Base-by-base conservation (phyloP, 78 protist genomes). In the Capsaspora owczarzaki region DNA sequence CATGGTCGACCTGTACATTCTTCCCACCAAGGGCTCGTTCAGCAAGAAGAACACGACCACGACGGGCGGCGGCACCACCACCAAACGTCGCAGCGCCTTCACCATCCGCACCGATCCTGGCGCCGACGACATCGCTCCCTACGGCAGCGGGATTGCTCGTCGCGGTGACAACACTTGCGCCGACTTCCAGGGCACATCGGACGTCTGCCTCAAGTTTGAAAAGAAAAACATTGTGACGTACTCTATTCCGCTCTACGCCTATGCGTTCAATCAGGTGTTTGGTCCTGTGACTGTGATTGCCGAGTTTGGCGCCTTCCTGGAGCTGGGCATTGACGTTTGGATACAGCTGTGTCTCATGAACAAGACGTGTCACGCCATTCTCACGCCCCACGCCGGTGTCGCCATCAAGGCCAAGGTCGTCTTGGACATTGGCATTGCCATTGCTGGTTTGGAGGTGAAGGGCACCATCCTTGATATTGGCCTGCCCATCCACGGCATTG, bases 401-500 rank as follows among this genome's bases (percentile, higher is more conserved):
- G 4, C 66, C 29, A 56, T 56, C 66, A 56, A 4, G 8, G 66
- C 66, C 33, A 25, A 16, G 20, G 66, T 29, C 33, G 2, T 25
- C n/a, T 2, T 56, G 33, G 66, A 56, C 14, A 56, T 56, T 12
- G 66, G 66, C 8, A 56, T 56, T 56, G 66, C 66, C 10, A 25
- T 29, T 56, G 66, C 66, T 10, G 66, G 66, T 2, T 4, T 56
- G 33, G 25, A 16, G 35, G 25, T 56, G 33, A 56, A 16, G 20
- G 66, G 66, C 66, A 25, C n/a, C 35, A 16, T 56, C 66, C 4
- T 56, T 16, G 66, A 56, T 16, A 12, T 56, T 12, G 66, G 66
- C 20, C 66, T 56, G 35, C 66, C 66, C 66, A 56, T 56, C 66
- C 66, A 56, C 66, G 66, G 33, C 66, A 56, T 56, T 2, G 66